Percentiles rank a stretch among this genome's conserved stretches.
phyloP scores from a whole-genome alignment of 2,329 filamentous ascomycete genomes.

The Epicoccum nigrum region DNA sequence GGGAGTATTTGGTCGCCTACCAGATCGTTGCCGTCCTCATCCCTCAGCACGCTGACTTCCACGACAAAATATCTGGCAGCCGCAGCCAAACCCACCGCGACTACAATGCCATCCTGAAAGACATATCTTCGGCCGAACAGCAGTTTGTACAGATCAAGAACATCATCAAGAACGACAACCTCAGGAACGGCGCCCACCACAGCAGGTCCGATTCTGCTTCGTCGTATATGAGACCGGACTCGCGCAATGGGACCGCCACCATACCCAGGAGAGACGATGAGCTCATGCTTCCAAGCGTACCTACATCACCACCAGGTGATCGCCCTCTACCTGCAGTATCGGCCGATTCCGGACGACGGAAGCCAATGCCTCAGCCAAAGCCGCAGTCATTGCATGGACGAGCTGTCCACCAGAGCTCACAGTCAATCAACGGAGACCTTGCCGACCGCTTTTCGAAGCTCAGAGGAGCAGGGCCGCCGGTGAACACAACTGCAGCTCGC shows the following conservation, averaged over 20 bases:
- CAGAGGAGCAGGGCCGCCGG: slow-evolving; percentile 26
- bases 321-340: slow-evolving; percentile 27
- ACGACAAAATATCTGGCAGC: slow-evolving; percentile 64
- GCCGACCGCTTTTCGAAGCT: slow-evolving; percentile 49
- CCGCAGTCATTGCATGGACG: slow-evolving; percentile 70
- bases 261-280: slow-evolving; percentile 34
- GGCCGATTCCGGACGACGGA: slow-evolving; percentile 32
- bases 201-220: slow-evolving; percentile 21
- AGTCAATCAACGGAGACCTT: slow-evolving; percentile 38
- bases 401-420: slow-evolving; percentile 52
- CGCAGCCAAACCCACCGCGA: slow-evolving; percentile 56
- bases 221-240: slow-evolving; percentile 19
- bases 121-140: slow-evolving; percentile 47
- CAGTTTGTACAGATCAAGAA: slow-evolving; percentile 56
- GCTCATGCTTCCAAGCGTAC: slow-evolving; percentile 45
- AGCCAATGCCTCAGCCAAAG: slow-evolving; percentile 65
- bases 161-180: slow-evolving; percentile 59
- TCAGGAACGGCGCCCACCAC: slow-evolving; percentile 61
- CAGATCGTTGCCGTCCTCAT: slow-evolving; percentile 79
- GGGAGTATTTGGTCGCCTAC: slow-evolving; percentile 82
- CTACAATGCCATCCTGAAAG: slow-evolving; percentile 46
- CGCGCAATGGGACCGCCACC: slow-evolving; percentile 23
- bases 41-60: slow-evolving; percentile 75
- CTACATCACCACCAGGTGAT: slow-evolving; percentile 26
- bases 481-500: slow-evolving; percentile 30